Evolutionary conservation across 352 stramenopile species (phyloP), one percentile per base, ranked within the genome.

Genomic region (Globisporangium yorkense): DNA sequence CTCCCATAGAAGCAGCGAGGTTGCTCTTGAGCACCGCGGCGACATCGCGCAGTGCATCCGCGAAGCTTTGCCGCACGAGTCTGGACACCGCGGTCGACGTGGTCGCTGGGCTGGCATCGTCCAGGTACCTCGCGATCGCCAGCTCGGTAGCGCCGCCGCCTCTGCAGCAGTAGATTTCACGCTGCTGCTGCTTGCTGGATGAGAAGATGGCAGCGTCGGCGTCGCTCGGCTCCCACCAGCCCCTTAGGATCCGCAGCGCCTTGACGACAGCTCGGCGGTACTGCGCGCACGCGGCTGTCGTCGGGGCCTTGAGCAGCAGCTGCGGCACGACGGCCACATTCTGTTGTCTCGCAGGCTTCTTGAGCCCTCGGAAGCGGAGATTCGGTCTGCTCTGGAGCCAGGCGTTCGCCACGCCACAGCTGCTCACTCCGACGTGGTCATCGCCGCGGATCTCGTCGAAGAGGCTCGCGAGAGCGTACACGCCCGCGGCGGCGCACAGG

Each of bases 211-310:
- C 33, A 37, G 9, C 18, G 31, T 1, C 9, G 31, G 37, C n/a
- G 12, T 54, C 18, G 18, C 37, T 35, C 3, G 61, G 56, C 33
- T 77, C 59, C 51, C 56, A 76, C 75, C 68, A 77, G 45, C 66
- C 74, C 40, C 43, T 59, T 15, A 91, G 61, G 5, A 91, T 75
- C 6, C 77, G 74, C 2, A 93, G 61, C 9, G 67, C 63, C 57
- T 91, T 89, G 41, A 79, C 56, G 3, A 89, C 60, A 0, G 70
- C 67, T 1, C 66, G 70, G 33, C 76, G 84, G 49, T 89, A 89
- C 57, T 88, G 78, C 49, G 84, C 87, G 62, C 81, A 88, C 4
- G 89, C 65, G 0, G 68, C 75, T 63, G 84, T 89, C 0, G 68
- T 80, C 3, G 77, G 59, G 0, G 75, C 79, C 35, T 78, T 60